Evolutionary conservation across 2,329 filamentous ascomycete species (phyloP).

Genomic region (Arachnopeziza araneosa): DNA sequence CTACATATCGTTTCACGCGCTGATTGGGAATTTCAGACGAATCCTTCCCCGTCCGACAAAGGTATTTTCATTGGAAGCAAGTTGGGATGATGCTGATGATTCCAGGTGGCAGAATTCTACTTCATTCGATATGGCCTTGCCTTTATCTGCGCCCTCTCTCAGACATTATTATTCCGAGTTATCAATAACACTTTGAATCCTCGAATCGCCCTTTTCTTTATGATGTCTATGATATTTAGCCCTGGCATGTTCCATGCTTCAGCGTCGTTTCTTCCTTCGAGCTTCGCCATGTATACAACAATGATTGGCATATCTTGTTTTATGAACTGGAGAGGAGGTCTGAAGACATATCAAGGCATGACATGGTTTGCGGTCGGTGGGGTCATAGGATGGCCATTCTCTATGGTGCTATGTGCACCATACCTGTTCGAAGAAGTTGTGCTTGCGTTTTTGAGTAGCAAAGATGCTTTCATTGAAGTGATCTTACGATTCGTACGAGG

Average conservation of each 20-base stretch:
- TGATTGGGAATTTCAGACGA: conserved; percentile 61
- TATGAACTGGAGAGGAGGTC: conserved; percentile 78
- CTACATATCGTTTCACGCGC: conserved; percentile 76
- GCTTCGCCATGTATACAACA: conserved; percentile 91
- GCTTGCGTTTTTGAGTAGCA: conserved; percentile 47
- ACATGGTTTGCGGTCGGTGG: conserved; percentile 86
- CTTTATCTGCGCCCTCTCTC: conserved; percentile 70
- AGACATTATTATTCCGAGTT: conserved; percentile 74
- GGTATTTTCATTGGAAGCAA: conserved; percentile 31
- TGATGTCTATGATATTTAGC: conserved; percentile 70
- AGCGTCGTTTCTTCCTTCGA: conserved; percentile 81
- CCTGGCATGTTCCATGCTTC: conserved; percentile 94
- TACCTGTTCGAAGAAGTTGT: conserved; percentile 75
- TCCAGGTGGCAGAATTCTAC: conserved; percentile 72
- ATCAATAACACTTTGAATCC: conserved; percentile 73
- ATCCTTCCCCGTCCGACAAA: conserved; percentile 58
- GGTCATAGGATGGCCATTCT: conserved; percentile 91
- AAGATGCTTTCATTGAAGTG: conserved; percentile 54
- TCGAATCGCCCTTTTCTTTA: conserved; percentile 78
- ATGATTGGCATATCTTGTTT: conserved; percentile 85
- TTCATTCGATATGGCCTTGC: conserved; percentile 73
- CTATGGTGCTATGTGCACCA: conserved; percentile 72
- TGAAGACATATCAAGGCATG: conserved; percentile 77
- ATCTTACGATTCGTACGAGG: conserved; percentile 62
- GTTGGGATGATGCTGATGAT: conserved; percentile 6